phyloP scores from a whole-genome alignment of 1,284 basidiomycete species.

The Veloboletus limbatus region DNA sequence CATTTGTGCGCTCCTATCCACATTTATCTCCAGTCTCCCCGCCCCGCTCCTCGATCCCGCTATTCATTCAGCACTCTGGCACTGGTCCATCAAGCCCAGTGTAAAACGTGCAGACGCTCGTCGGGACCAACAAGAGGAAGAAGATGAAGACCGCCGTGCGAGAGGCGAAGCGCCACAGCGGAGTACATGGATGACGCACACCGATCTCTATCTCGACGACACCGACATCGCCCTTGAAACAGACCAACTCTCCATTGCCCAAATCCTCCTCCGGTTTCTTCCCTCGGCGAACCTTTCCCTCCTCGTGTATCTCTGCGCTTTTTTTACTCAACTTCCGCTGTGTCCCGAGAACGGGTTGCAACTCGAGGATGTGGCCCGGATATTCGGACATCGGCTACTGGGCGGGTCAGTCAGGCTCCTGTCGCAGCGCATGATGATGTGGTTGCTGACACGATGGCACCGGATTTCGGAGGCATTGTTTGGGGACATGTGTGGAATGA shows the following conservation, averaged over 20 bases:
- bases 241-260: constrained; percentile 43
- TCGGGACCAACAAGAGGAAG: constrained; percentile 21
- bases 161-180: constrained; percentile 17
- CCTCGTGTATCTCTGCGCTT: constrained; percentile 60
- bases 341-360: constrained; percentile 33
- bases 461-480: constrained; percentile 28
- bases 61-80: constrained; percentile 49
- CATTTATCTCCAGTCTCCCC: constrained; percentile 56
- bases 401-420: constrained; percentile 23
- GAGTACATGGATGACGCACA: constrained; percentile 2
- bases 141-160: constrained; percentile 27
- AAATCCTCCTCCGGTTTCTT: constrained; percentile 58
- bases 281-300: constrained; percentile 55
- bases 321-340: constrained; percentile 44
- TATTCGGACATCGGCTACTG: constrained; percentile 30
- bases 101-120: constrained; percentile 34
- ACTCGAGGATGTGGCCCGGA: constrained; percentile 33
- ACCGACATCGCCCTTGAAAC: constrained; percentile 27
- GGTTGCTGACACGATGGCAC: constrained; percentile 28
- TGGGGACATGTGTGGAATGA: constrained; percentile 26
- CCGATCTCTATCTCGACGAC: constrained; percentile 13
- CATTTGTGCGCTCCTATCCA: constrained; percentile 57
- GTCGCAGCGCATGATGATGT: constrained; percentile 33
- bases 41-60: constrained; percentile 45
- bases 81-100: constrained; percentile 49